Conservation (phyloP, 2,329 filamentous ascomycete genomes). For the Trichoderma koningiopsis region DNA sequence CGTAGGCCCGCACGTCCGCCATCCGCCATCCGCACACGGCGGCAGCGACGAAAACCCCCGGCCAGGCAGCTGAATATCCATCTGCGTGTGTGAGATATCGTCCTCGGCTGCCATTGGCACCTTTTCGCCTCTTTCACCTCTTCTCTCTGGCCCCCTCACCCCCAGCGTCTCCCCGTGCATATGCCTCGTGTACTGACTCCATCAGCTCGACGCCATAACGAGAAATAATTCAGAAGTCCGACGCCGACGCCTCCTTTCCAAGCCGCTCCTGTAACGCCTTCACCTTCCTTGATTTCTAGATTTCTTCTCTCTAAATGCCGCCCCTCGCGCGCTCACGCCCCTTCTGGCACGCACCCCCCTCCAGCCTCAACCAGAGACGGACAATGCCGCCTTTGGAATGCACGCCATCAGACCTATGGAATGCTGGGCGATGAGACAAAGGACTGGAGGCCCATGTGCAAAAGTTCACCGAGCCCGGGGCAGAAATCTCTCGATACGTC, state of each 20-base stretch:
- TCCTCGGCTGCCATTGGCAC: not conserved
- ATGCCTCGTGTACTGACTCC: slow-evolving; percentile 1
- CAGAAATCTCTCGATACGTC: slow-evolving; percentile 22
- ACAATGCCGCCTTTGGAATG: slow-evolving; percentile 41
- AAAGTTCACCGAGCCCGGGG: slow-evolving; percentile 31
- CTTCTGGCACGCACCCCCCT: slow-evolving; percentile 21
- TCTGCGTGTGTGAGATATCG: not conserved
- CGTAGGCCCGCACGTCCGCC: slow-evolving; percentile 7
- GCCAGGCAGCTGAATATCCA: slow-evolving; percentile 6
- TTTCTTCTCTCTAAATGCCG: not conserved
- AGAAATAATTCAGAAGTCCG: not conserved
- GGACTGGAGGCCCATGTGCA: slow-evolving; percentile 31
- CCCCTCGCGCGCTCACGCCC: slow-evolving; percentile 1
- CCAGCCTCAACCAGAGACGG: slow-evolving; percentile 39
- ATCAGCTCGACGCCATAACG: not conserved
- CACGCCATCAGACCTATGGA: slow-evolving; percentile 36
- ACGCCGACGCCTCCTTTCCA: not conserved
- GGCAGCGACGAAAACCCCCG: not conserved
- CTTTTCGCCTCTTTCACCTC: not conserved
- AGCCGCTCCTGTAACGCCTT: not conserved
- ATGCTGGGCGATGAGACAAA: slow-evolving; percentile 43
- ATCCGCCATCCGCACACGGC: slow-evolving; percentile 5
- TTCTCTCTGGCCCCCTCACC: not conserved
- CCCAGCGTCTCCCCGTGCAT: slow-evolving; percentile 1
- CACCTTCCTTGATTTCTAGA: not conserved